phyloP scores from a whole-genome alignment of 495 filamentous ascomycete genomes.

The Hyaloscypha hepaticicola region DNA sequence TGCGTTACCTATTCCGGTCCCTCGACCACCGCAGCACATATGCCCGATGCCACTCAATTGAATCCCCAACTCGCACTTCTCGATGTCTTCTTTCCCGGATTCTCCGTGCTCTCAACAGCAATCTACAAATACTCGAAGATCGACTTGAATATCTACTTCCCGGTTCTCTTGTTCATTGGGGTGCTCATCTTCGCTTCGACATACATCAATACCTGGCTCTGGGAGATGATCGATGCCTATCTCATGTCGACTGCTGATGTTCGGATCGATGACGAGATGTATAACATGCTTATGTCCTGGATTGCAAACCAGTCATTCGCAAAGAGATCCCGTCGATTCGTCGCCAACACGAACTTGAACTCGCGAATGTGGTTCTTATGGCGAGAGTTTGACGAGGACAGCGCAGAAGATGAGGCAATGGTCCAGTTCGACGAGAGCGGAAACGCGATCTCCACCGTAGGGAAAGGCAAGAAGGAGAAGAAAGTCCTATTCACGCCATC shows the following conservation, averaged over 20 bases:
- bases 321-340: slow-evolving; percentile 55
- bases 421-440: slow-evolving; percentile 25
- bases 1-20: background rate
- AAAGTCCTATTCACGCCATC: slow-evolving; percentile 62
- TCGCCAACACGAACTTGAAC: slow-evolving; percentile 59
- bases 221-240: slow-evolving; percentile 39
- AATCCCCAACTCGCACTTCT: slow-evolving; percentile 28
- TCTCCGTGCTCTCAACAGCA: slow-evolving; percentile 42
- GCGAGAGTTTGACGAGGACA: slow-evolving; percentile 46
- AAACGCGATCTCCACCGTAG: slow-evolving; percentile 14
- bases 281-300: slow-evolving; percentile 70
- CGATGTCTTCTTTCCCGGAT: slow-evolving; percentile 32
- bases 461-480: slow-evolving; percentile 52
- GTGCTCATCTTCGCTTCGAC: slow-evolving; percentile 49
- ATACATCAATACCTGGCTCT: slow-evolving; percentile 48
- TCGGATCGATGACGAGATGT: slow-evolving; percentile 65
- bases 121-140: slow-evolving; percentile 61
- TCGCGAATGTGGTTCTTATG: slow-evolving; percentile 49
- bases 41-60: background rate
- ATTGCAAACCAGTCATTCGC: slow-evolving; percentile 60
- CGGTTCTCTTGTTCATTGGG: slow-evolving; percentile 52
- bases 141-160: slow-evolving; percentile 71
- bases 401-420: slow-evolving; percentile 42
- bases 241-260: slow-evolving; percentile 64
- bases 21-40: background rate